A percentile compares a stretch with the other conserved stretches of the same genome.
These are phyloP conservation scores for Brasilioporus rufonigricans DNA, from an alignment of 768 basidiomycete genomes.

Conservation along the genomic window DNA sequence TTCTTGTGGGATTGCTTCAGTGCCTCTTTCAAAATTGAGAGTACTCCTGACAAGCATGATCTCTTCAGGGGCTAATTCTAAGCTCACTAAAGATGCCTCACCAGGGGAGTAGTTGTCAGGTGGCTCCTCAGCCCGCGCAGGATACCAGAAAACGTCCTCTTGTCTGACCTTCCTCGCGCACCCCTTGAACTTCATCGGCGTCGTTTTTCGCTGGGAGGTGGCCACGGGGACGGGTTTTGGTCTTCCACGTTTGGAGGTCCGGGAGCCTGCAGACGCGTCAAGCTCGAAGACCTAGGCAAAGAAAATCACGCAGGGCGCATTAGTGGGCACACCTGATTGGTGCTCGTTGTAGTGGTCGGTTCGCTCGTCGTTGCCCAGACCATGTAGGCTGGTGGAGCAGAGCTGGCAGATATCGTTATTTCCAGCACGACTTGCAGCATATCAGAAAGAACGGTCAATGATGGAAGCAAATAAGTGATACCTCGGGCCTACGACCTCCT, in stretches of 20 bases:
- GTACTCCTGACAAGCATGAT: constrained; percentile 46
- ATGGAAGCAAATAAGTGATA: neutral
- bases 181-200: constrained; percentile 5
- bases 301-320: neutral
- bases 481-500: constrained; percentile 4
- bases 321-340: constrained; percentile 21
- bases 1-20: constrained; percentile 50
- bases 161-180: constrained; percentile 1
- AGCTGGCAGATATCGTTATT: constrained; percentile 45
- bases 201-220: neutral
- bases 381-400: constrained; percentile 44
- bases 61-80: constrained; percentile 14
- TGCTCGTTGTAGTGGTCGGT: constrained; percentile 58
- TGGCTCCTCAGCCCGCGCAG: constrained; percentile 42
- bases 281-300: neutral
- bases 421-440: constrained; percentile 7
- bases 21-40: constrained; percentile 58
- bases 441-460: neutral
- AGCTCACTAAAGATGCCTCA: constrained; percentile 37
- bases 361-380: constrained; percentile 38
- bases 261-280: constrained; percentile 11
- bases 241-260: constrained; percentile 12
- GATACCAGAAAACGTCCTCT: constrained; percentile 67
- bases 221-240: constrained; percentile 3
- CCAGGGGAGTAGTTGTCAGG: constrained; percentile 64